Evolutionary conservation across 352 stramenopile genomes (phyloP).

Genomic region (Phytophthora agathidicida): DNA sequence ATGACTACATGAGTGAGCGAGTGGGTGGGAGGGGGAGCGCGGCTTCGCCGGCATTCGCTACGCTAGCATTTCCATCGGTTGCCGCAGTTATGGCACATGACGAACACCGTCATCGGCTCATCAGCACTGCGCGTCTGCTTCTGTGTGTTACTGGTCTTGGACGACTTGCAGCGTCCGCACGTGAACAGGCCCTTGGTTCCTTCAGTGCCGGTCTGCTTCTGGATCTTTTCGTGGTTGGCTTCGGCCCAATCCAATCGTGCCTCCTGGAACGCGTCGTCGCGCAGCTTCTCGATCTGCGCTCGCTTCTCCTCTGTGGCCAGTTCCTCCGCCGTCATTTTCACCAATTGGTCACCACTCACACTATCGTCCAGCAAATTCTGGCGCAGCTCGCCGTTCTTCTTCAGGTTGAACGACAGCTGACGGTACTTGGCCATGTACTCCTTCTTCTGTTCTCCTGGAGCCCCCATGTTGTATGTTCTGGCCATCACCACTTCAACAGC

Average conservation of each 20-base stretch:
- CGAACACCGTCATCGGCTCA: constrained; percentile 98
- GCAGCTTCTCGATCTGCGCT: constrained; percentile 83
- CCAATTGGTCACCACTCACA: constrained; percentile 74
- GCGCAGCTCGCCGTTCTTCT: constrained; percentile 88
- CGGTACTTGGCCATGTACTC: constrained; percentile 90
- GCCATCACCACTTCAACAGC: constrained; percentile 83
- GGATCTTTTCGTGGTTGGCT: constrained; percentile 92
- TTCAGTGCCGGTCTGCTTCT: constrained; percentile 86
- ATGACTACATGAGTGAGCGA: background rate
- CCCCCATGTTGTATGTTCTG: constrained; percentile 68
- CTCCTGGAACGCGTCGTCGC: constrained; percentile 84
- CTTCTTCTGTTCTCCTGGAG: constrained; percentile 82
- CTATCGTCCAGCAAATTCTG: constrained; percentile 74
- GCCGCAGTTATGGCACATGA: constrained; percentile 96
- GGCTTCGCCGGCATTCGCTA: constrained; percentile 30
- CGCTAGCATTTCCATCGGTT: constrained; percentile 95
- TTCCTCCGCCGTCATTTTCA: constrained; percentile 87
- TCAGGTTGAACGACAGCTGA: constrained; percentile 91
- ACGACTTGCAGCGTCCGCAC: constrained; percentile 95
- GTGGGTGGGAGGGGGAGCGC: constrained; percentile 5
- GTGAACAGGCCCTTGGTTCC: constrained; percentile 85
- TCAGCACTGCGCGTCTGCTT: constrained; percentile 98
- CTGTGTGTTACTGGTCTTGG: constrained; percentile 97
- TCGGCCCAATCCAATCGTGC: constrained; percentile 90
- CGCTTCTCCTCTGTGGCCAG: constrained; percentile 88